These are phyloP conservation scores for Dryadomyces sulphureus DNA, from an alignment of 2,329 filamentous ascomycete genomes.

Conservation along the genomic window DNA sequence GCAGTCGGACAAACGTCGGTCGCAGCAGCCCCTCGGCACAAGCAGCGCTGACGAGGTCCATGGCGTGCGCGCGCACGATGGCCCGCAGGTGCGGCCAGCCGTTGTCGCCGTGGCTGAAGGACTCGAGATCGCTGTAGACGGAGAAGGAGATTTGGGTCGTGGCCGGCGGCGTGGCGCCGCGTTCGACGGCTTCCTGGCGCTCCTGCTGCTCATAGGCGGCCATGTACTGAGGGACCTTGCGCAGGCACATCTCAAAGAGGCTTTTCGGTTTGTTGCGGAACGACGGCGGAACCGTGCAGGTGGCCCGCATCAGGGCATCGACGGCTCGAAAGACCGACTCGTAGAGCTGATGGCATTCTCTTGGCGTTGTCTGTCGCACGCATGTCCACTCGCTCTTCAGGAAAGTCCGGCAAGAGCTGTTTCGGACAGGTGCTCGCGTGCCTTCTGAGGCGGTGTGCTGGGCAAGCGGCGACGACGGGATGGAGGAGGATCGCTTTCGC, in stretches of 20 bases:
- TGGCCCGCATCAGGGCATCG: conserved; percentile 28
- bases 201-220: conserved; percentile 28
- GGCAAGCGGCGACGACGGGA: conserved; percentile 15
- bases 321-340: conserved; percentile 29
- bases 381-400: conserved; percentile 15
- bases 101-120: conserved; percentile 20
- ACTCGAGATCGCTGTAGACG: conserved; percentile 34
- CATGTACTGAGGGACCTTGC: conserved; percentile 32
- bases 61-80: conserved; percentile 30
- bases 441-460: neutral
- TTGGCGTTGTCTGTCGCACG: conserved; percentile 17
- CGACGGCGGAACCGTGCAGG: conserved; percentile 11
- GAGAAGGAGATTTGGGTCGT: conserved; percentile 24
- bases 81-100: conserved; percentile 31
- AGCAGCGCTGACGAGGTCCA: conserved; percentile 26
- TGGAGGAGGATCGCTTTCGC: conserved; percentile 5
- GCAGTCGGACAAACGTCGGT: conserved; percentile 21
- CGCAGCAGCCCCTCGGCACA: conserved; percentile 27
- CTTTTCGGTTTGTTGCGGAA: conserved; percentile 16
- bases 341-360: conserved; percentile 21
- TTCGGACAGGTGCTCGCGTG: neutral
- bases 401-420: neutral
- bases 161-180: conserved; percentile 21
- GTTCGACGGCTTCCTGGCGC: conserved; percentile 20
- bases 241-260: conserved; percentile 33